Base-by-base conservation (phyloP, 345 rosid species). In the Eucalyptus regnans region DNA sequence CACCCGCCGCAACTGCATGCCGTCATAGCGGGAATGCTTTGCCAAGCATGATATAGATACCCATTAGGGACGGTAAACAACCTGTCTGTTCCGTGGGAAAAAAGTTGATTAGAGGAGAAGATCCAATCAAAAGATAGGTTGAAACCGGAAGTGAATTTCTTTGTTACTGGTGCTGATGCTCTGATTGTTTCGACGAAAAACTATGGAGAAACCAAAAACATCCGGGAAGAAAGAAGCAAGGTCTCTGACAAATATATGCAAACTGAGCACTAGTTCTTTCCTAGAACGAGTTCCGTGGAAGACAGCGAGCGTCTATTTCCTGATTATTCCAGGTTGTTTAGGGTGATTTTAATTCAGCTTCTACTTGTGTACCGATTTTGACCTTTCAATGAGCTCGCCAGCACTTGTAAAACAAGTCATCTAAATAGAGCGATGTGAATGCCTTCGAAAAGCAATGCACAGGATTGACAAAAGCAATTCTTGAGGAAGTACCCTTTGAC, bases 21-120 rank as follows among this genome's bases (percentile, higher is more conserved):
- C 89, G 93, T 94, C 97, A 91, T 3, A 98, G 98, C 91, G 93
- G 93, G 93, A 97, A 98, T 87, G 97, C 95, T 92, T 98, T 96
- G 89, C 99, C 99, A 7, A 98, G 96, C 98, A 97, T 96, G 84
- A 98, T 97, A 68, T 97, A 95, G 50, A 98, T 95, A 91, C 96
- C 99, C 94, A 97, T 97, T 86, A 97, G 58, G 58, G 93, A 91
- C 98, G 95, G 94, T 95, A 97, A 79, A 98, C 99, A 86, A 98
- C 98, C 8, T 7, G 97, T 95, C 99, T 97, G 98, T 88, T 90
- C 58, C 91, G 87, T 37, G 81, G 76, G 80, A 46, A 46, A 71
- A 86, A 87, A 5, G 29, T n/a, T 22, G 87, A 60, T 64, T 64
- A 64, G 37, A n/a, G 76, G 58, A 33, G 85, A 50, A 16, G 29